Conservation (phyloP, 495 filamentous ascomycete genomes). For the Aspergillus campestris region DNA sequence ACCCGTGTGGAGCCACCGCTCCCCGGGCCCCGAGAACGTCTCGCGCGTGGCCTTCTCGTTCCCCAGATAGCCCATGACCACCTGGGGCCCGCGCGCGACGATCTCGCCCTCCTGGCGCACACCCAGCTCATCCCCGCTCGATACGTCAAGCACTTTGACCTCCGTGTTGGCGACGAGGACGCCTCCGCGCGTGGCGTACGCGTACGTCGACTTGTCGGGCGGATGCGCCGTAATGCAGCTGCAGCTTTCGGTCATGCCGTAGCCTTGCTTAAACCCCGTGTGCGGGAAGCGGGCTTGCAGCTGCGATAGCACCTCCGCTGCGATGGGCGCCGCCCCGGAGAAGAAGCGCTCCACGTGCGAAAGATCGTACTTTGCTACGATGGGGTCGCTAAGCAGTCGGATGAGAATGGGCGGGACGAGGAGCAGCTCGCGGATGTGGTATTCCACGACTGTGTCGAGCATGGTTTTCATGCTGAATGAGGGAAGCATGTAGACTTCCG, state of each 20-base stretch:
- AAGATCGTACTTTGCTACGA: slow-evolving; percentile 55
- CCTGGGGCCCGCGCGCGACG: slow-evolving; percentile 43
- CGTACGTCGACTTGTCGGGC: slow-evolving; percentile 42
- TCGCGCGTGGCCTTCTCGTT: slow-evolving; percentile 48
- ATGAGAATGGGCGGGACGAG: slow-evolving; percentile 65
- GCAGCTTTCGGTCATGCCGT: slow-evolving; percentile 64
- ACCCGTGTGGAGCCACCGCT: slow-evolving; percentile 58
- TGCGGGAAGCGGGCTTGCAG: slow-evolving; percentile 49
- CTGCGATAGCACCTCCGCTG: slow-evolving; percentile 51
- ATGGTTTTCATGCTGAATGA: slow-evolving; percentile 49
- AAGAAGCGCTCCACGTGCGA: slow-evolving; percentile 42
- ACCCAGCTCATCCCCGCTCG: slow-evolving; percentile 35
- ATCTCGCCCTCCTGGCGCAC: slow-evolving; percentile 53
- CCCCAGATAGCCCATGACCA: slow-evolving; percentile 52
- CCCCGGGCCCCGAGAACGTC: slow-evolving; percentile 48
- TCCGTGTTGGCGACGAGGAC: slow-evolving; percentile 50
- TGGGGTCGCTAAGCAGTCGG: slow-evolving; percentile 53
- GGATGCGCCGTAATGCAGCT: slow-evolving; percentile 54
- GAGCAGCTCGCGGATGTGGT: slow-evolving; percentile 50
- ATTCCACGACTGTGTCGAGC: slow-evolving; percentile 43
- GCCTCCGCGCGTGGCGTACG: slow-evolving; percentile 51
- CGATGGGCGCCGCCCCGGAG: slow-evolving; percentile 57
- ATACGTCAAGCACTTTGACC: slow-evolving; percentile 50
- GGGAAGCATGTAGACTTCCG: slow-evolving; percentile 51
- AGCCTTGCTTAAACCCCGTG: slow-evolving; percentile 59